Conservation (phyloP, 352 stramenopile genomes). For the Phytopythium boreale region DNA sequence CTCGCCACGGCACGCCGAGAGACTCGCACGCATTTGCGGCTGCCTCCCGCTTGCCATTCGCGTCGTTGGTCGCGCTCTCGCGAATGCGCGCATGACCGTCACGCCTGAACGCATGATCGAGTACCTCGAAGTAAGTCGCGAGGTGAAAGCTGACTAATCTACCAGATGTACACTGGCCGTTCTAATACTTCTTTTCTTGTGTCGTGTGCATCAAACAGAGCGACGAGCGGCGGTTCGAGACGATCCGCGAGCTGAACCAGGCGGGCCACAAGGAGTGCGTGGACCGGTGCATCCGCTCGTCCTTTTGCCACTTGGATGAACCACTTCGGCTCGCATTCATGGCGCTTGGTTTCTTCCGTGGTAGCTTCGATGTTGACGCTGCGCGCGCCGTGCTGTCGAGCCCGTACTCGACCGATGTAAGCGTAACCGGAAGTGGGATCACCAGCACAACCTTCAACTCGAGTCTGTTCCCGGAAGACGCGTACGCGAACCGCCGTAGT, state of each 20-base stretch:
- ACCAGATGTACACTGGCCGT: not conserved
- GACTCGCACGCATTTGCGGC: conserved; percentile 67
- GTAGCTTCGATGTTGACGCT: conserved; percentile 69
- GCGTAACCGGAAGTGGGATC: conserved; percentile 2
- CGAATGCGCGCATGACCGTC: conserved; percentile 69
- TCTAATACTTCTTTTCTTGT: not conserved
- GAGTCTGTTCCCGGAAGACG: conserved; percentile 47
- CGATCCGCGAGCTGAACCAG: conserved; percentile 72
- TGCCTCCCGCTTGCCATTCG: conserved; percentile 81
- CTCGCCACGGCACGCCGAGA: conserved; percentile 52
- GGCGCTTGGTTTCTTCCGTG: conserved; percentile 79
- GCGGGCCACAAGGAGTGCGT: conserved; percentile 75
- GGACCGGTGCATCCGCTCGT: conserved; percentile 78
- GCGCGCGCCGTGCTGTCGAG: conserved; percentile 69
- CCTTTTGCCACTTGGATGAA: conserved; percentile 73
- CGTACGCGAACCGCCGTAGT: conserved; percentile 34
- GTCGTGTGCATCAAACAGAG: conserved; percentile 21
- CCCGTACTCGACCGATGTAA: conserved; percentile 19
- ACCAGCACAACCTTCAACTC: conserved; percentile 16
- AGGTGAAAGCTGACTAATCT: not conserved
- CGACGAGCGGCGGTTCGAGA: conserved; percentile 67
- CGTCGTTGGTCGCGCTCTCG: conserved; percentile 69
- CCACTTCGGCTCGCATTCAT: conserved; percentile 76
- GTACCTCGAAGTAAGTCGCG: conserved; percentile 53
- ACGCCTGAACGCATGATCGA: conserved; percentile 81